phyloP scores from a whole-genome alignment of 495 filamentous ascomycete species.

The Monascus purpureus region DNA sequence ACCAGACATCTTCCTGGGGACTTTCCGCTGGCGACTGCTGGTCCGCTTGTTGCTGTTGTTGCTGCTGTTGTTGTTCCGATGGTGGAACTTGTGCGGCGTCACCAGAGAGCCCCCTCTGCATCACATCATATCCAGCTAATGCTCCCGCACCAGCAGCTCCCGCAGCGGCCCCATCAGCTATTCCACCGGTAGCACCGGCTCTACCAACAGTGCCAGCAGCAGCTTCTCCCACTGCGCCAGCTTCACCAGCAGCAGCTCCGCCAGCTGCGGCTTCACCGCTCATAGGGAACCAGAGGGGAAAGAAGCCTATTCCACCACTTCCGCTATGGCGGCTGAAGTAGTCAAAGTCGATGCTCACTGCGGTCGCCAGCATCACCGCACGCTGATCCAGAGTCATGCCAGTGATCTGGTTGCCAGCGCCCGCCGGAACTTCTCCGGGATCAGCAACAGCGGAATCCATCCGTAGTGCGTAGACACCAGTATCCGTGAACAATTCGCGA shows the following conservation, averaged over 20 bases:
- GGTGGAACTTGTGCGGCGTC: constrained; percentile 7
- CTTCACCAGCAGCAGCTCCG: constrained; percentile 27
- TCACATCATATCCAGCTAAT: constrained; percentile 50
- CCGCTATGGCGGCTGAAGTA: constrained; percentile 53
- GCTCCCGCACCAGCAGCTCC: constrained; percentile 39
- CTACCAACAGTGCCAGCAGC: constrained; percentile 18
- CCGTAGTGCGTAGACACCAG: constrained; percentile 52
- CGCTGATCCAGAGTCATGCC: constrained; percentile 60
- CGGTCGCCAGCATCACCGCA: constrained; percentile 58
- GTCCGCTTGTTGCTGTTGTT: constrained; percentile 7
- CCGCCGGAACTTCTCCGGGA: constrained; percentile 16
- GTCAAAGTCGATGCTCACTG: constrained; percentile 58
- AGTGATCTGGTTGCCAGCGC: constrained; percentile 8
- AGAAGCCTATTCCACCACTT: constrained; percentile 34
- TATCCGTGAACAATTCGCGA: constrained; percentile 60
- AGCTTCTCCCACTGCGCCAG: constrained; percentile 28
- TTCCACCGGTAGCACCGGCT: constrained; percentile 23
- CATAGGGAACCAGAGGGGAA: constrained; percentile 46
- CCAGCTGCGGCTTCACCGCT: constrained; percentile 35
- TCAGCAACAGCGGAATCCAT: constrained; percentile 48
- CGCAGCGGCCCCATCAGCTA: constrained; percentile 21
- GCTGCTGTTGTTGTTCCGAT: constrained; percentile 10
- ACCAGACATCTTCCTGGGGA: constrained; percentile 17
- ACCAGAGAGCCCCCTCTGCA: constrained; percentile 34
- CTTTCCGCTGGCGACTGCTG: constrained; percentile 5